Evolutionary conservation across 345 rosid species (phyloP), one percentile per base, ranked within the genome.

Genomic region (Mercurialis annua): DNA sequence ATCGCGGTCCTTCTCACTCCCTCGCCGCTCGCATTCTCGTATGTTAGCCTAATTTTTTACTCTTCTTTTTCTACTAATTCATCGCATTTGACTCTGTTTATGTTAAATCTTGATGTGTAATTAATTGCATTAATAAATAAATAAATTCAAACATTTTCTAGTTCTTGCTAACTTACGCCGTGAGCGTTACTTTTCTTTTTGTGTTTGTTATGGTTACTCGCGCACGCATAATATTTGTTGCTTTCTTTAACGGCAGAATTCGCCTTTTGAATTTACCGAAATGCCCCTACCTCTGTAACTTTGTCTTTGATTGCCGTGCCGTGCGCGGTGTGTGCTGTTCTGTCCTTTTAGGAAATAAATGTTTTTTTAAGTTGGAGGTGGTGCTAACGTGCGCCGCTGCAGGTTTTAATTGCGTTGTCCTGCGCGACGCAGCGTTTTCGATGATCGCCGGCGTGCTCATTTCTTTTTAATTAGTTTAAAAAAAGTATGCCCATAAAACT

Each of bases 1-100:
- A 84, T 74, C 92, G 96, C 57, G 97, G 97, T 20, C 97, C 95
- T 57, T 94, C 99, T 58, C 90, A 90, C 78, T 94, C 99, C 38
- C 97, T 94, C 46, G 99, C 99, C 71, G 95, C 99, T 49, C 84
- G 99, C 76, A 91, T 94, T 81, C 86, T 94, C 82, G 99, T 94
- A 66, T 17, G 91, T 0, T 24, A 9, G 1, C 5, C 16, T 50
- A 8, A 0, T 2, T 24, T 38, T 34, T 38, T 16, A 7, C 0
- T 40, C 12, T 27, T 16, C 18, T 11, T 21, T 58, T 10, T 58
- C 33, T 33, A 21, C 26, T 29, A 6, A 5, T 33, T 20, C 31
- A 4, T 56, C n/a, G 14, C 1, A 11, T n/a, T n/a, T 10, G n/a
- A 2, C 10, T 10, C n/a, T 56, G 3, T 21, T 61, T 0, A 12